These are phyloP conservation scores for Penicillium bialowiezense DNA, from an alignment of 495 filamentous ascomycete genomes.

Conservation along the genomic window DNA sequence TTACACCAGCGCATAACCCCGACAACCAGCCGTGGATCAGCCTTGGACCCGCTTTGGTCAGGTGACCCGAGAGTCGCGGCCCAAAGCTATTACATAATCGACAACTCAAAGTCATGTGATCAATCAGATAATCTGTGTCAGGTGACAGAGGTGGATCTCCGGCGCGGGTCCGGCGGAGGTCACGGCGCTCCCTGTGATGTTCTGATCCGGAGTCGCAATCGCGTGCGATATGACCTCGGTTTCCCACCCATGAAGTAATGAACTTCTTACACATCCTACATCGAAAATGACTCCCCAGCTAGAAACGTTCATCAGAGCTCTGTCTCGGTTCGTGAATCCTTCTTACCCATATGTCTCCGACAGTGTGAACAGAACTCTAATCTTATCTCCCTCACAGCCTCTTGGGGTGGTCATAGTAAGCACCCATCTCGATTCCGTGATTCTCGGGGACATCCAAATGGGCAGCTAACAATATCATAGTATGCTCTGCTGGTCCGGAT, in stretches of 20 bases:
- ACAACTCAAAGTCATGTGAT: no score
- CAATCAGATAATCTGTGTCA: no score
- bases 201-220: no score
- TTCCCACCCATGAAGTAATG: not conserved
- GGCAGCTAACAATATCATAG: constrained; percentile 23
- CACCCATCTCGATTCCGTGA: not conserved
- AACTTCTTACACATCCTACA: not conserved
- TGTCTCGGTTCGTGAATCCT: constrained; percentile 38
- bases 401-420: constrained; percentile 47
- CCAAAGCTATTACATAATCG: constrained; percentile 21
- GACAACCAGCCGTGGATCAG: constrained; percentile 40
- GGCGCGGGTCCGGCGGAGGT: no score
- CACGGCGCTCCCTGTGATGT: no score
- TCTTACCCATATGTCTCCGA: not conserved
- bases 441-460: not conserved
- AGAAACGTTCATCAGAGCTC: constrained; percentile 38
- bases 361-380: not conserved
- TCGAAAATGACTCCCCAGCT: constrained; percentile 26
- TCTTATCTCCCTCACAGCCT: constrained; percentile 19
- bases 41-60: not conserved
- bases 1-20: constrained; percentile 42
- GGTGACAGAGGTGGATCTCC: no score
- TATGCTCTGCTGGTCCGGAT: constrained; percentile 75
- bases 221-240: not conserved
- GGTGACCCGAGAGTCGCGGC: no score